A percentile compares a stretch with the other conserved stretches of the same genome.
phyloP scores from a whole-genome alignment of 2,329 filamentous ascomycete species.

The Fusarium sp. region DNA sequence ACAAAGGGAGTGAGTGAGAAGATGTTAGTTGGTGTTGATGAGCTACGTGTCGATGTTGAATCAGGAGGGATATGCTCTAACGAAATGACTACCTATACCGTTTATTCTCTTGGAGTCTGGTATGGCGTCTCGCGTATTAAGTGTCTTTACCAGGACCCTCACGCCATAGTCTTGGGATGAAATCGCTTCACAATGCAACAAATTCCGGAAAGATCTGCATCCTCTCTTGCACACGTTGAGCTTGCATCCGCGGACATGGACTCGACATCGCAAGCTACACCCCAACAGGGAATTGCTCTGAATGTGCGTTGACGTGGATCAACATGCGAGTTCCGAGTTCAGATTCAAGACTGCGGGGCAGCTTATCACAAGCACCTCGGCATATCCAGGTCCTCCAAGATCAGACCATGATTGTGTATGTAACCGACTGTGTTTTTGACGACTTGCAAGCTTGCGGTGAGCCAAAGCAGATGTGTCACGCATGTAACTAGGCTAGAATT shows the following conservation, averaged over 20 bases:
- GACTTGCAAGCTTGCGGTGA: too few relatives aligned
- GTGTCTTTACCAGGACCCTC: background rate
- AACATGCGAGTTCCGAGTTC: too few relatives aligned
- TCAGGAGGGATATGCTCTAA: background rate
- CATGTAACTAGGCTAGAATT: too few relatives aligned
- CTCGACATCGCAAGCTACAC: slow-evolving; percentile 34
- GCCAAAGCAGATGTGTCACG: too few relatives aligned
- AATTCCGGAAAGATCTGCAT: slow-evolving; percentile 18
- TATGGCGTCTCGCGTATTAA: too few relatives aligned
- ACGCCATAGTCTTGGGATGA: slow-evolving; percentile 1
- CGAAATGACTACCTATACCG: background rate
- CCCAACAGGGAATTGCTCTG: slow-evolving; percentile 2
- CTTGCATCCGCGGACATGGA: background rate
- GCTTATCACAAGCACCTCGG: slow-evolving; percentile 1
- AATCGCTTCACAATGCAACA: slow-evolving; percentile 12
- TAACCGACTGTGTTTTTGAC: too few relatives aligned
- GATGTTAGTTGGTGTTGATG: too few relatives aligned
- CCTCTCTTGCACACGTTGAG: background rate
- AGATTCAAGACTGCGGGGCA: slow-evolving; percentile 20
- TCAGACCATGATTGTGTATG: too few relatives aligned
- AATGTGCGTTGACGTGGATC: too few relatives aligned
- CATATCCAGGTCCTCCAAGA: background rate
- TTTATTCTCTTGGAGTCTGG: too few relatives aligned
- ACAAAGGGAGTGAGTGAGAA: too few relatives aligned
- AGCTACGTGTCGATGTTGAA: too few relatives aligned